Conservation (phyloP, 306 rosid species). For the Ormosia semicastrata region DNA sequence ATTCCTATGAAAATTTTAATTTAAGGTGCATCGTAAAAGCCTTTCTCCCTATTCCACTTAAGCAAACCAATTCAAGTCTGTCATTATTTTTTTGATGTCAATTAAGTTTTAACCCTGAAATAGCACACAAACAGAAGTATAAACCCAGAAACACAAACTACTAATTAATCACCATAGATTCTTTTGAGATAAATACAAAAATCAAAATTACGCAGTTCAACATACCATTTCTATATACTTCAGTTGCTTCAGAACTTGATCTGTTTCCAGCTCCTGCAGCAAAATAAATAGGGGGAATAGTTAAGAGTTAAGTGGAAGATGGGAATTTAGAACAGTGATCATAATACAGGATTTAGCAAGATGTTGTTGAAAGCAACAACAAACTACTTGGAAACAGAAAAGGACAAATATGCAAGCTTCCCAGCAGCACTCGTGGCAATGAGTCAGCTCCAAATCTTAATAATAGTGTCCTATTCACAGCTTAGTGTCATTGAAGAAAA, state of each 20-base stretch:
- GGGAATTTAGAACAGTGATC: background rate
- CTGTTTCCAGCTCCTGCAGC: constrained; percentile 81
- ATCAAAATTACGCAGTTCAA: background rate
- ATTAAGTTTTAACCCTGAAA: background rate
- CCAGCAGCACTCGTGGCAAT: background rate
- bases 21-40: background rate
- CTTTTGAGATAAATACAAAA: constrained; percentile 7
- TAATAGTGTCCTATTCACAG: background rate
- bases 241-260: constrained; percentile 69
- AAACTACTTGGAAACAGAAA: constrained; percentile 11
- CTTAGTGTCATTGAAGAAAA: background rate
- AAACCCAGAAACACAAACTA: background rate
- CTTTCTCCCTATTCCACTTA: background rate
- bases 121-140: constrained; percentile 4
- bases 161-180: background rate
- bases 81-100: background rate
- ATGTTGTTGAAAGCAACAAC: constrained; percentile 4
- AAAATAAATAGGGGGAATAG: constrained; percentile 3
- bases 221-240: constrained; percentile 81
- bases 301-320: background rate
- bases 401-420: background rate
- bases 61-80: background rate
- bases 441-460: background rate
- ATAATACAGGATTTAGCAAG: constrained; percentile 11
- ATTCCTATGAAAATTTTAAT: background rate